A percentile compares a stretch with the other conserved stretches of the same genome.
Conservation (phyloP, 129 eudicot species). For the Flaveria brownii region DNA sequence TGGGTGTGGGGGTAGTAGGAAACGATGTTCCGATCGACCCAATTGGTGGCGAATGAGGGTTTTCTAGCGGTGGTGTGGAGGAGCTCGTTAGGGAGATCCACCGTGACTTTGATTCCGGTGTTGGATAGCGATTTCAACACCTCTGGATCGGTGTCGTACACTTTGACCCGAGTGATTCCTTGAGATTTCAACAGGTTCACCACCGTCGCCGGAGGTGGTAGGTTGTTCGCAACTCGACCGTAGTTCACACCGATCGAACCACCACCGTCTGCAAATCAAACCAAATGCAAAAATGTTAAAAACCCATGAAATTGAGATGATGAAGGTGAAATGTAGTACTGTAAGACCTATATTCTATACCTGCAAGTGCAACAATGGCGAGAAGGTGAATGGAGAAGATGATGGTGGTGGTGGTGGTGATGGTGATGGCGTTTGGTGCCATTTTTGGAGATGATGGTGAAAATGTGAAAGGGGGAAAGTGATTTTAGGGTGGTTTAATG, state of each 20-base stretch:
- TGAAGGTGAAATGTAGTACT: no score
- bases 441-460: constrained; percentile 26
- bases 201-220: constrained; percentile 71
- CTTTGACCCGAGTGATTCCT: constrained; percentile 60
- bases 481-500: neutral
- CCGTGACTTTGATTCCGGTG: constrained; percentile 60
- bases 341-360: constrained; percentile 1
- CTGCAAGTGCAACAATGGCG: constrained; percentile 41
- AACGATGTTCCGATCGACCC: constrained; percentile 64
- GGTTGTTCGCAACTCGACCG: constrained; percentile 75
- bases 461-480: constrained; percentile 22
- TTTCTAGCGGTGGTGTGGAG: constrained; percentile 63
- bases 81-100: constrained; percentile 82
- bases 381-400: constrained; percentile 16
- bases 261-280: constrained; percentile 55
- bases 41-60: constrained; percentile 55
- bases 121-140: constrained; percentile 69
- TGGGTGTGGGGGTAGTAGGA: constrained; percentile 65
- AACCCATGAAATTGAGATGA: no score
- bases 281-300: no score
- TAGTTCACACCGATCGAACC: constrained; percentile 90
- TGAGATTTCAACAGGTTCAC: constrained; percentile 71
- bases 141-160: constrained; percentile 83
- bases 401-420: neutral
- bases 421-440: constrained; percentile 14